Base-by-base conservation (phyloP, 2,329 filamentous ascomycete genomes). In the Scytalidium sp. region DNA sequence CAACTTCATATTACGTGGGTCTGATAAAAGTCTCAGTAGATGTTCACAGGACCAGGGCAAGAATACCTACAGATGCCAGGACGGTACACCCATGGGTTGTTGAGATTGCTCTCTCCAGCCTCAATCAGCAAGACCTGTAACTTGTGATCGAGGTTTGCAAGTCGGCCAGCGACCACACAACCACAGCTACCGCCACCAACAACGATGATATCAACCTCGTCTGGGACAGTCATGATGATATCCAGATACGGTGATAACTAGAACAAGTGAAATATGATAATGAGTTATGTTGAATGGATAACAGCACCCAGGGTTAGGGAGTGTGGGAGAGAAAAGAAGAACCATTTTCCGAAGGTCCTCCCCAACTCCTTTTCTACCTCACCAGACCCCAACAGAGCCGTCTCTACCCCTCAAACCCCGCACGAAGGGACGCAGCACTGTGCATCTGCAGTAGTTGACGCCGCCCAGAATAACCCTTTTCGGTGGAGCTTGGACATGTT, bases 161-260 rank as follows among this genome's bases (percentile, higher is more conserved):
- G 70, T 50, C 83, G 69, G 50, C 77, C 77, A 47, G 77, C 77
- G 40, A 80, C 75, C n/a, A 80, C 77, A 63, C 76, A 80, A 25
- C 76, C 83, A 54, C 78, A 82, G 64, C 84, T 88, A 48, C 87
- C 87, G 62, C 87, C 87, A 61, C 87, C 87, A 57, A 83, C 87
- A 23, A 90, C 85, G 60, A 90, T 90, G 60, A 91, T 90, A 65
- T 90, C 87, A 62, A 89, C 87, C 74, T 90, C 87, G 51, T 90
- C 86, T 29, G 87, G 86, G 55, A 90, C 42, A 9, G 50, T 51
- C 50, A 51, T 51, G 22, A 44, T 45, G 45, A 36, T 43, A 43
- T 43, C 22, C 19, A 43, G 41, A 43, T 43, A 43, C 41, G 17
- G 17, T 15, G 7, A 36, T 36, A 29, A n/a, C 17, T 36, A 36